Percentiles rank a stretch among this genome's conserved stretches.
phyloP scores from a whole-genome alignment of 1,284 basidiomycete genomes.

The Apiotrichum gracile region DNA sequence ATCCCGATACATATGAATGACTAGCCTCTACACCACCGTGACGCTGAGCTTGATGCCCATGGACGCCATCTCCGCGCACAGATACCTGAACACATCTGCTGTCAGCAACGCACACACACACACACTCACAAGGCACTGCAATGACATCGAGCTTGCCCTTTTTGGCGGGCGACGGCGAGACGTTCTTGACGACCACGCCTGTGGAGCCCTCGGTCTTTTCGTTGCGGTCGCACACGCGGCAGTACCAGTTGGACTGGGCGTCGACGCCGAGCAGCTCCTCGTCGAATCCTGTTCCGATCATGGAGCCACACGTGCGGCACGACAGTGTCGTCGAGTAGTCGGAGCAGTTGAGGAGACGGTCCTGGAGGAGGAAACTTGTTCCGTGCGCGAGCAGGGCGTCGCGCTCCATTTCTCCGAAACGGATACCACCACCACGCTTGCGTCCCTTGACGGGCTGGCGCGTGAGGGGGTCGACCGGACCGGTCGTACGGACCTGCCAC shows the following conservation, averaged over 20 bases:
- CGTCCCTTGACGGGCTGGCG: conserved; percentile 98
- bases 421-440: conserved; percentile 97
- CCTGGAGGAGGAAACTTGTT: conserved; percentile 95
- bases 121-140: conserved; percentile 70
- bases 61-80: conserved; percentile 55
- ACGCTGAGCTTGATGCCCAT: conserved; percentile 54
- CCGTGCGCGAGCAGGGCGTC: conserved; percentile 98
- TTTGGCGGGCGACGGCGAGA: not conserved
- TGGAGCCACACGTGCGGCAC: conserved; percentile 88
- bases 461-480: conserved; percentile 91
- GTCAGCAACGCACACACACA: conserved; percentile 8
- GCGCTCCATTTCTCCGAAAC: conserved; percentile 99
- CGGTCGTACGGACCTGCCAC: conserved; percentile 97
- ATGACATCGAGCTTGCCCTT: conserved; percentile 79
- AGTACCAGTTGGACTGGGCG: conserved; percentile 66
- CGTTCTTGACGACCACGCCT: conserved; percentile 24
- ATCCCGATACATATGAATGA: not conserved
- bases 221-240: conserved; percentile 75
- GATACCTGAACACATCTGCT: conserved; percentile 38
- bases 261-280: conserved; percentile 56
- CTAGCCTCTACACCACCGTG: conserved; percentile 24
- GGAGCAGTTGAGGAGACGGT: conserved; percentile 98
- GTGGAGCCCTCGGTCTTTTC: conserved; percentile 25
- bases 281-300: conserved; percentile 93
- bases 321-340: conserved; percentile 99